phyloP scores from a whole-genome alignment of 805 yeast genomes.

The Kodamaea leandrae region DNA sequence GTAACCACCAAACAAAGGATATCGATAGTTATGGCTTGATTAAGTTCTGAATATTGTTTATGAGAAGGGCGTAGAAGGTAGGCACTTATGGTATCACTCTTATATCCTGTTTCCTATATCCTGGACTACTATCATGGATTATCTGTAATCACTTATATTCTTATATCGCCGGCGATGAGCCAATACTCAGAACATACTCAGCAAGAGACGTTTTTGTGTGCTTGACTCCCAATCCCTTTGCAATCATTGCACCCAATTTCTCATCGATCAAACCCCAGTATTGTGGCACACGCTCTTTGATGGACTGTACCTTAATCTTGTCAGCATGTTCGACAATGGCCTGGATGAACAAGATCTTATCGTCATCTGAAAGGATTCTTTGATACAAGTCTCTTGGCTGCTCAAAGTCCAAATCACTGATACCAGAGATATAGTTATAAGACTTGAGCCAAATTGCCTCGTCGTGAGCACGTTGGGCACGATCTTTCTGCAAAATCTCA shows the following conservation, averaged over 20 bases:
- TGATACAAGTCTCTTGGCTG: conserved; percentile 46
- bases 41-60: no score
- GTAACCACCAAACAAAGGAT: conserved; percentile 16
- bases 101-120: no score
- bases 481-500: conserved; percentile 27
- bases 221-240: conserved; percentile 40
- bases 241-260: conserved; percentile 39
- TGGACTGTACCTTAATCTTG: conserved; percentile 23
- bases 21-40: neutral
- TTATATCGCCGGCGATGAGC: conserved; percentile 22
- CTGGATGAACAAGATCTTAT: conserved; percentile 31
- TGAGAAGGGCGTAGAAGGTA: no score
- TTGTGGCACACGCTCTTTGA: conserved; percentile 39
- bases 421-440: conserved; percentile 38
- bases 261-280: conserved; percentile 42
- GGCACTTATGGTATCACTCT: no score
- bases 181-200: conserved; percentile 29
- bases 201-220: conserved; percentile 32
- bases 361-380: conserved; percentile 34
- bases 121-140: no score
- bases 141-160: no score
- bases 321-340: conserved; percentile 42
- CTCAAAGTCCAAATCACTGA: conserved; percentile 44
- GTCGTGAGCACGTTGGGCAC: conserved; percentile 33
- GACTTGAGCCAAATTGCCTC: conserved; percentile 34